phyloP scores from a whole-genome alignment of 768 basidiomycete species.

The Podaxis sp. region DNA sequence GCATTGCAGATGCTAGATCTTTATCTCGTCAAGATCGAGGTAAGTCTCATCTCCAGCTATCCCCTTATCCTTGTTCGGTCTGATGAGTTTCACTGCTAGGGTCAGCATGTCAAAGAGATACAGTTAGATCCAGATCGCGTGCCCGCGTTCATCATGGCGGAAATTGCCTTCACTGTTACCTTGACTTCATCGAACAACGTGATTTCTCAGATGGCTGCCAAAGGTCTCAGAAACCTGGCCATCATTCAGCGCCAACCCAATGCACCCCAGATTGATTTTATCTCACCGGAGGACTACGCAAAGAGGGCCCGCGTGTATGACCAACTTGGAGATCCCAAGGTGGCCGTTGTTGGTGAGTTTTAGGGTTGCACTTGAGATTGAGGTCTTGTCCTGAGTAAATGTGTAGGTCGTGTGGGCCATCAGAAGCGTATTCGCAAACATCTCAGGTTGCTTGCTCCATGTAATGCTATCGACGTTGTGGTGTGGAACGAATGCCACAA shows the following conservation, averaged over 20 bases:
- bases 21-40: slow-evolving; percentile 49
- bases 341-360: slow-evolving; percentile 64
- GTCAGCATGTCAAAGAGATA: slow-evolving; percentile 44
- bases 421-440: slow-evolving; percentile 80
- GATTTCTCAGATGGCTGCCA: slow-evolving; percentile 68
- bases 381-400: slow-evolving; percentile 13
- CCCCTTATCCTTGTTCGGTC: neutral
- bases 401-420: slow-evolving; percentile 68
- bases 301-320: slow-evolving; percentile 77
- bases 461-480: slow-evolving; percentile 67
- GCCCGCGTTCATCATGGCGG: slow-evolving; percentile 64
- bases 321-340: slow-evolving; percentile 73
- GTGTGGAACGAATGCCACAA: slow-evolving; percentile 85
- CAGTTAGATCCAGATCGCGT: slow-evolving; percentile 53
- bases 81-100: slow-evolving; percentile 25
- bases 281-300: slow-evolving; percentile 61
- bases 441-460: slow-evolving; percentile 60
- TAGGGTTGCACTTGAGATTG: neutral
- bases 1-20: slow-evolving; percentile 60
- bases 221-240: slow-evolving; percentile 66
- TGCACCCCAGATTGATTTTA: slow-evolving; percentile 48
- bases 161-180: slow-evolving; percentile 71
- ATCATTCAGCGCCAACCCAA: slow-evolving; percentile 64
- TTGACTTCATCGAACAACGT: slow-evolving; percentile 68
- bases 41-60: slow-evolving; percentile 25